phyloP scores from a whole-genome alignment of 1,139 yeast genomes.

The Yamadazyma atlantica region DNA sequence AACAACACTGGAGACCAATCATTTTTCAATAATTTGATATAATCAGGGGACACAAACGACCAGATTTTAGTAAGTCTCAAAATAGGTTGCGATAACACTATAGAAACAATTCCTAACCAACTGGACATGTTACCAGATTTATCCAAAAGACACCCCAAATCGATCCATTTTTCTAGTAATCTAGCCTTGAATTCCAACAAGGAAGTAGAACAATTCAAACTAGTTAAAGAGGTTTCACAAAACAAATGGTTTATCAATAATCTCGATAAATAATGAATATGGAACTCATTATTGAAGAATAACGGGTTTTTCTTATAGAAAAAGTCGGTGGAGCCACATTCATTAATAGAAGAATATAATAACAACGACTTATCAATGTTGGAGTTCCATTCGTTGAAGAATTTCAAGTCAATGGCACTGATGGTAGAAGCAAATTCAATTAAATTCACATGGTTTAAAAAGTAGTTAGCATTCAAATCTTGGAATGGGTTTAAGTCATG shows the following conservation, averaged over 20 bases:
- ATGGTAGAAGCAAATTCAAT: slow-evolving; percentile 55
- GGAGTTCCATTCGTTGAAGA: slow-evolving; percentile 72
- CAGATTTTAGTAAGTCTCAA: slow-evolving; percentile 74
- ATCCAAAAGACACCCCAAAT: slow-evolving; percentile 76
- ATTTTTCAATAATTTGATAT: slow-evolving; percentile 62
- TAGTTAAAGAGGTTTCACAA: slow-evolving; percentile 33
- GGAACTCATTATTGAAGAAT: slow-evolving; percentile 64
- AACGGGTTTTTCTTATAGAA: slow-evolving; percentile 47
- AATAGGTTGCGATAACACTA: slow-evolving; percentile 80
- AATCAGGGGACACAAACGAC: slow-evolving; percentile 65
- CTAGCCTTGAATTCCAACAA: slow-evolving; percentile 56
- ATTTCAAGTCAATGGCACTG: slow-evolving; percentile 56
- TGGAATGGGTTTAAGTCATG: slow-evolving; percentile 26
- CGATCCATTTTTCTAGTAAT: slow-evolving; percentile 80
- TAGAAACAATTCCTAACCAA: slow-evolving; percentile 89
- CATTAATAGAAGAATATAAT: slow-evolving; percentile 27
- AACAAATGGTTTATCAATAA: slow-evolving; percentile 72
- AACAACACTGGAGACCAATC: slow-evolving; percentile 96
- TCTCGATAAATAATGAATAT: slow-evolving; percentile 76
- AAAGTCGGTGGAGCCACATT: slow-evolving; percentile 23
- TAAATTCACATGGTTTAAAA: slow-evolving; percentile 45
- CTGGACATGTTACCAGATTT: slow-evolving; percentile 90
- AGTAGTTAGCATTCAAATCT: slow-evolving; percentile 33
- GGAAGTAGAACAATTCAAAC: slow-evolving; percentile 16
- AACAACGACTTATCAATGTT: slow-evolving; percentile 49